Evolutionary conservation across 306 rosid genomes (phyloP), one percentile per base, ranked within the genome.

Genomic region (Lathyrus aphaca): DNA sequence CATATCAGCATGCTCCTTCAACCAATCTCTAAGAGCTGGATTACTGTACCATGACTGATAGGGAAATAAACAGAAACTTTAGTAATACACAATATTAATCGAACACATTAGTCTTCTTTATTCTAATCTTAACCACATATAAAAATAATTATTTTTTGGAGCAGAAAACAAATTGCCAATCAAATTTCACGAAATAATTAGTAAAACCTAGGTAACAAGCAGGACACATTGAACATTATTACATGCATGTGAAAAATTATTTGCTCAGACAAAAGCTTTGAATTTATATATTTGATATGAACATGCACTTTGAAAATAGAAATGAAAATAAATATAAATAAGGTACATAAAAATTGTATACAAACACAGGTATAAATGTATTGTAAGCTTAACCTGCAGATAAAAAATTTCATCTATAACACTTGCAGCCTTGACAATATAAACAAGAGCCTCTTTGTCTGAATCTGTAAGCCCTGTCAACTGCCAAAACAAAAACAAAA

Each of bases 21-120:
- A 73, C 97, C 98, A 94, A 79, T 88, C 92, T 84, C 89, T 82
- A 51, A 90, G 79, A 84, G 42, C 83, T 19, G 96, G 96, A 80
- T 90, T 94, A 71, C 95, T 82, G 82, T 80, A 76, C 96, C 97
- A 90, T 49, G 83, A 82, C 98, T 94, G 88, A 56, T 61, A 56
- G 45, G 42, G 70, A 74, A 69, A 42, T 19, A 73, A 68, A 73
- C 6, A 74, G 50, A 51, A 54, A 46, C n/a, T 40, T 84, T 5
- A 82, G 79, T 59, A 71, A 54, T 13, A 27, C 49, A 71, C 65
- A 45, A 19, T 38, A 54, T 69, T 44, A 19, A 45, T 23, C 32
- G 29, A 63, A 54, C 48, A 78, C 58, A 63, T 62, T 45, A 12
- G 38, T 62, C 68, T 49, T 67, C 64, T 43, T 0, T 1, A 56